A percentile compares a stretch with the other conserved stretches of the same genome.
Conservation (phyloP, 352 stramenopile species). For the Phytophthora citricola region DNA sequence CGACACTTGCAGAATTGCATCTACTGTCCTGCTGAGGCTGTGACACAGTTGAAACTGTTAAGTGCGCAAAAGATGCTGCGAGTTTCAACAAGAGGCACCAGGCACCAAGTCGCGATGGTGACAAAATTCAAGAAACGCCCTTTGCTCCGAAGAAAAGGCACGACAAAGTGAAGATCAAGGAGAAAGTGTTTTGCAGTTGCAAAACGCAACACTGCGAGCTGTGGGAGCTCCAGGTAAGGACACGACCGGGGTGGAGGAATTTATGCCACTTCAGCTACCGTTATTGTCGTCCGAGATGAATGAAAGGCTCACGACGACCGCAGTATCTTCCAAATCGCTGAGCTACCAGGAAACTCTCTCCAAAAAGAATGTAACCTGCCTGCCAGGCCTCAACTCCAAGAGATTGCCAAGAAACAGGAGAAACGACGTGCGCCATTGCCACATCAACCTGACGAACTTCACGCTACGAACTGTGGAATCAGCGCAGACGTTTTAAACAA, state of each 20-base stretch:
- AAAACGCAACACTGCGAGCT: neutral
- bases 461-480: constrained; percentile 4
- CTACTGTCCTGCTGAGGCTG: constrained; percentile 73
- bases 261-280: constrained; percentile 56
- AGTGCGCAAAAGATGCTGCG: constrained; percentile 73
- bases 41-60: constrained; percentile 67
- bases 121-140: constrained; percentile 41
- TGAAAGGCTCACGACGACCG: constrained; percentile 10
- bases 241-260: constrained; percentile 40
- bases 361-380: constrained; percentile 10
- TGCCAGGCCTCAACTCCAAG: constrained; percentile 8
- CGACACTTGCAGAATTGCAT: constrained; percentile 82
- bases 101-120: constrained; percentile 43
- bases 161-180: constrained; percentile 19
- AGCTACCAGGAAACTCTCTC: constrained; percentile 9
- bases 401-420: constrained; percentile 2
- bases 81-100: constrained; percentile 79
- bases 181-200: constrained; percentile 1
- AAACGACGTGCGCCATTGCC: constrained; percentile 1
- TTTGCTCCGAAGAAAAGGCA: constrained; percentile 38
- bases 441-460: constrained; percentile 3
- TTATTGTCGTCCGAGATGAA: constrained; percentile 41
- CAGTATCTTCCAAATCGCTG: constrained; percentile 23
- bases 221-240: constrained; percentile 17
- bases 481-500: constrained; percentile 41